Conservation (phyloP, 768 basidiomycete genomes). For the Pholiota molesta region DNA sequence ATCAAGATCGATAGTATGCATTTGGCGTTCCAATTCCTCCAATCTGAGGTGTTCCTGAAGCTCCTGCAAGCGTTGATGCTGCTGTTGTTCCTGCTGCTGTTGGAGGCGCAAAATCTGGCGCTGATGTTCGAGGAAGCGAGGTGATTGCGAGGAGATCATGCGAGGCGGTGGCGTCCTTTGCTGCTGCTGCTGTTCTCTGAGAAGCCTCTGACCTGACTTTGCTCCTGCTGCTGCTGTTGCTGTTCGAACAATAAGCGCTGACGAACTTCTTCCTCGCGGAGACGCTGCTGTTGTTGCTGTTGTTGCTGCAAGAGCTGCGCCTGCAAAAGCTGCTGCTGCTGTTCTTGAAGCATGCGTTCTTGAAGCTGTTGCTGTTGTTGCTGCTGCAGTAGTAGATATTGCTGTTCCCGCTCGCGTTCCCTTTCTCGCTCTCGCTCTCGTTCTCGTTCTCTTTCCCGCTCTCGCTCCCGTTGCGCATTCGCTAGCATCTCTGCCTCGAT, state of each 20-base stretch:
- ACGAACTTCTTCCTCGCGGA: slow-evolving; percentile 43
- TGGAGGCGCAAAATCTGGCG: slow-evolving; percentile 71
- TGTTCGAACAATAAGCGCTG: slow-evolving; percentile 40
- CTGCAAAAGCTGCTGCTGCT: slow-evolving; percentile 30
- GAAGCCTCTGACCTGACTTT: slow-evolving; percentile 49
- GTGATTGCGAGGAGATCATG: slow-evolving; percentile 76
- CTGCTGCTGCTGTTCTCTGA: slow-evolving; percentile 54
- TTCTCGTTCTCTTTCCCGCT: slow-evolving; percentile 19
- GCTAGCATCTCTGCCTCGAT: slow-evolving; percentile 86
- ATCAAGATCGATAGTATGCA: slow-evolving; percentile 46
- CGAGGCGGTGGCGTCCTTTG: slow-evolving; percentile 71
- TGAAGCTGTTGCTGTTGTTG: slow-evolving; percentile 33
- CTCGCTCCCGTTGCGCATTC: slow-evolving; percentile 43
- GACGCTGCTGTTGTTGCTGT: slow-evolving; percentile 31
- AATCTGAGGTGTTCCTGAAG: slow-evolving; percentile 65
- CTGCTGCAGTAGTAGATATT: slow-evolving; percentile 44
- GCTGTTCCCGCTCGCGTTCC: slow-evolving; percentile 41
- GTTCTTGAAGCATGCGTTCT: slow-evolving; percentile 30
- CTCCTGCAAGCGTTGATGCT: slow-evolving; percentile 59
- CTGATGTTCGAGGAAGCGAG: slow-evolving; percentile 77
- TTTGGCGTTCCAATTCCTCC: slow-evolving; percentile 69
- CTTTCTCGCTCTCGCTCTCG: slow-evolving; percentile 19
- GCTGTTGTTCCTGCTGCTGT: slow-evolving; percentile 54
- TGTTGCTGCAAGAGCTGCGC: slow-evolving; percentile 23
- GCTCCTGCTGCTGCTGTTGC: slow-evolving; percentile 54